Conservation (phyloP, 2,329 filamentous ascomycete genomes). For the Diplodia sapinea region DNA sequence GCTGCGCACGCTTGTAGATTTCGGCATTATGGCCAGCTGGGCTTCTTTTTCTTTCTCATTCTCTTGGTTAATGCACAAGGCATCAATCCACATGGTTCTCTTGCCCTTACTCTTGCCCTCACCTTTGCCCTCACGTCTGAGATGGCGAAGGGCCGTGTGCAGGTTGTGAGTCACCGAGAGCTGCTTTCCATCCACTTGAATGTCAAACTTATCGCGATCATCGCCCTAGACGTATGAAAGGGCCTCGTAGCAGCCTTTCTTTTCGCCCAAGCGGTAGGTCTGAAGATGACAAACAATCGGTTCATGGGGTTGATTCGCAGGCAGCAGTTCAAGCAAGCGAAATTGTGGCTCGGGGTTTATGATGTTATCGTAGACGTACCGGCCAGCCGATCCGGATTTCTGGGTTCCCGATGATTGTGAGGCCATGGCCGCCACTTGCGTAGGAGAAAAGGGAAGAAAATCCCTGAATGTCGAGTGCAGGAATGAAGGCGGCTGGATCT, state of each 20-base stretch:
- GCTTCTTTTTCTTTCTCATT: constrained; percentile 40
- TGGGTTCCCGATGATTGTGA: too few relatives aligned
- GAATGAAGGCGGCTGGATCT: too few relatives aligned
- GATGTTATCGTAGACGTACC: too few relatives aligned
- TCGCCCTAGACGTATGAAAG: constrained; percentile 4
- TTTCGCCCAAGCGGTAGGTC: background rate
- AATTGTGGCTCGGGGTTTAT: background rate
- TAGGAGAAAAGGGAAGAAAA: too few relatives aligned
- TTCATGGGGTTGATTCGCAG: background rate
- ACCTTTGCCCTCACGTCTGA: background rate
- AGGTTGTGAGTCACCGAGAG: background rate
- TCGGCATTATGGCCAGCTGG: constrained; percentile 46
- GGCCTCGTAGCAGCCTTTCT: too few relatives aligned
- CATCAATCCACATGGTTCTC: constrained; percentile 39
- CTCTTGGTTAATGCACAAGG: constrained; percentile 44
- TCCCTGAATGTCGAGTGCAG: too few relatives aligned
- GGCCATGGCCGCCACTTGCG: too few relatives aligned
- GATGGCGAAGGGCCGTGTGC: background rate
- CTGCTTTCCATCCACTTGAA: background rate
- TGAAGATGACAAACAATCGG: background rate
- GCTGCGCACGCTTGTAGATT: constrained; percentile 40
- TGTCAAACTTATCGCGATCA: background rate
- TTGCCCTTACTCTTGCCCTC: too few relatives aligned
- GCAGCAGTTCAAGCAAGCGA: background rate
- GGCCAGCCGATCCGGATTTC: too few relatives aligned